phyloP scores from a whole-genome alignment of 495 filamentous ascomycete species.

The Tetracladium setigerum region DNA sequence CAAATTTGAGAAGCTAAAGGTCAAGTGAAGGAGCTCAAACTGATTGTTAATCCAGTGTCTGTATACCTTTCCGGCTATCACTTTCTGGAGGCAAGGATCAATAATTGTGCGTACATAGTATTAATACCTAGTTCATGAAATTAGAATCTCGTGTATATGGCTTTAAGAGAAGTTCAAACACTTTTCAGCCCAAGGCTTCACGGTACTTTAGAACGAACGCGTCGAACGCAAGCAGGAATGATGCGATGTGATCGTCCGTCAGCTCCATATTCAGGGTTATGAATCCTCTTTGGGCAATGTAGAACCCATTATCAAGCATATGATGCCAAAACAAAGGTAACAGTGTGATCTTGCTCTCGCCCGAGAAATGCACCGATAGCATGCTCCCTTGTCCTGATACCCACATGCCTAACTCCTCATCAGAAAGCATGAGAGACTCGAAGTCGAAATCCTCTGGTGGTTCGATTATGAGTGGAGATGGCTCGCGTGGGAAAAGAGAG shows the following conservation, averaged over 20 bases:
- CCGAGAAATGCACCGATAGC: conserved; percentile 33
- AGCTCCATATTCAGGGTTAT: conserved; percentile 22
- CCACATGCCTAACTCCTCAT: conserved; percentile 2
- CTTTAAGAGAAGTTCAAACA: too few species aligned
- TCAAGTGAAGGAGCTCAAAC: too few species aligned
- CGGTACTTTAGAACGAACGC: conserved; percentile 16
- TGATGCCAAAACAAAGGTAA: conserved; percentile 22
- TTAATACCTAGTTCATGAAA: too few species aligned
- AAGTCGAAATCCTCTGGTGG: conserved; percentile 23
- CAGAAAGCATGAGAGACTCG: conserved; percentile 13
- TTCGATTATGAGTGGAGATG: not conserved
- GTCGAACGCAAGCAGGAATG: conserved; percentile 11
- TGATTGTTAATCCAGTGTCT: too few species aligned
- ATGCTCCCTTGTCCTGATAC: conserved; percentile 38
- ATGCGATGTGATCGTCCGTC: conserved; percentile 10
- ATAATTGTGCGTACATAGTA: too few species aligned
- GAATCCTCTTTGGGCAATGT: conserved; percentile 25
- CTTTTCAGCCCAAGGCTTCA: not conserved
- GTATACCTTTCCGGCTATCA: too few species aligned
- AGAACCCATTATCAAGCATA: conserved; percentile 25
- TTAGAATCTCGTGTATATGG: too few species aligned
- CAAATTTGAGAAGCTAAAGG: too few species aligned
- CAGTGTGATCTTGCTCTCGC: conserved; percentile 6
- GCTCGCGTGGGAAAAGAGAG: not conserved
- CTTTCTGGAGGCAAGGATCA: too few species aligned